phyloP scores from a whole-genome alignment of 805 yeast species.

The Suhomyces kilbournensis region DNA sequence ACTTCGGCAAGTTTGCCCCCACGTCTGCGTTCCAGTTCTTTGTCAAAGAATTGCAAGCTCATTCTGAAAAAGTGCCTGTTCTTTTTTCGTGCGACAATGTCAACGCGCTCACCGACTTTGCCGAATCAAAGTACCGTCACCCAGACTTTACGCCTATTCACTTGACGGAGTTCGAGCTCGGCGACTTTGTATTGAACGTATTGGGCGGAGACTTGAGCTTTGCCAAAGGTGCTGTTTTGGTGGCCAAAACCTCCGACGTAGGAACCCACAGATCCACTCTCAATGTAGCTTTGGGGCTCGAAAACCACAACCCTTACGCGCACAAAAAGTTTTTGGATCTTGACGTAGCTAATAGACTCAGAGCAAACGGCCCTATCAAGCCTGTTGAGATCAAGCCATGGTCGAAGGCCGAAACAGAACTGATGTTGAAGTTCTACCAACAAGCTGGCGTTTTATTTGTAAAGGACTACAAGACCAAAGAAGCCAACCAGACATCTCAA shows the following conservation, averaged over 20 bases:
- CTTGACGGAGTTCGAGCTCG: conserved; percentile 61
- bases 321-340: conserved; percentile 49
- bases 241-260: conserved; percentile 59
- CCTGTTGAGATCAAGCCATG: conserved; percentile 25
- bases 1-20: conserved; percentile 37
- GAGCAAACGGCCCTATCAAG: conserved; percentile 31
- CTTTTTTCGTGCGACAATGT: conserved; percentile 72
- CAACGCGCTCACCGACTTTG: conserved; percentile 54
- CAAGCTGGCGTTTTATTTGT: conserved; percentile 31
- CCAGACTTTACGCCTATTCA: conserved; percentile 54
- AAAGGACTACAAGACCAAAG: conserved; percentile 32
- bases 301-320: conserved; percentile 55
- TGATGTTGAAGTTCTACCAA: conserved; percentile 31
- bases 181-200: conserved; percentile 52
- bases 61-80: conserved; percentile 54
- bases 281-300: conserved; percentile 54
- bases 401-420: conserved; percentile 28
- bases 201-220: conserved; percentile 54
- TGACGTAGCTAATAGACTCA: conserved; percentile 49
- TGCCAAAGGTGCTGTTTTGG: conserved; percentile 59
- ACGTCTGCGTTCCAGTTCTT: conserved; percentile 51
- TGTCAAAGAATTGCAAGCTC: conserved; percentile 49
- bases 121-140: conserved; percentile 60
- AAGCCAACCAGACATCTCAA: conserved; percentile 12
- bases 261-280: conserved; percentile 49